These are phyloP conservation scores for Populus hybrid DNA, from an alignment of 441 rosid species.

Conservation along the genomic window DNA sequence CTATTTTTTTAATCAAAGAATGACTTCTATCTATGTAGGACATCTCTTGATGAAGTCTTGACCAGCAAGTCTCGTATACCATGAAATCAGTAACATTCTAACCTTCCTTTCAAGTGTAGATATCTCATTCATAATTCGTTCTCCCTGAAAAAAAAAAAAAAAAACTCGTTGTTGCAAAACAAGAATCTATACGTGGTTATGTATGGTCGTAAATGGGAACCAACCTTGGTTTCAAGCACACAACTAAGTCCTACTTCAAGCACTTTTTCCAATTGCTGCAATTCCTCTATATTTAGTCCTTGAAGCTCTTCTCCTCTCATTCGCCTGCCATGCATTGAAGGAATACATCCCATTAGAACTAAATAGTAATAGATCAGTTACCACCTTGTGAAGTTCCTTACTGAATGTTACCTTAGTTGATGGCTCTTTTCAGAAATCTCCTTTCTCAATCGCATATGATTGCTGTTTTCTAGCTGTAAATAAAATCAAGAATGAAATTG, in stretches of 20 bases:
- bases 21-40: background rate
- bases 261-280: slow-evolving; percentile 47
- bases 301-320: slow-evolving; percentile 64
- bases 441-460: slow-evolving; percentile 39
- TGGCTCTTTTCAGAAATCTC: slow-evolving; percentile 49
- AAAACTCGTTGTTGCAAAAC: background rate
- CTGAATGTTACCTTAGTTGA: slow-evolving; percentile 36
- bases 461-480: slow-evolving; percentile 45
- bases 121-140: slow-evolving; percentile 42
- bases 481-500: background rate
- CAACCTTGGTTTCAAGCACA: slow-evolving; percentile 46
- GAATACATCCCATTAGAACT: background rate
- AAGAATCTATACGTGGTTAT: background rate
- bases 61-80: background rate
- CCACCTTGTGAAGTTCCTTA: background rate
- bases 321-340: slow-evolving; percentile 32
- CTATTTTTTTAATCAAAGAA: too few relatives aligned
- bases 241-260: slow-evolving; percentile 50
- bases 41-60: background rate
- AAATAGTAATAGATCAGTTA: background rate
- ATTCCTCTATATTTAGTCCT: slow-evolving; percentile 46
- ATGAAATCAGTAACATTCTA: background rate
- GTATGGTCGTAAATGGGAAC: background rate
- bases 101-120: slow-evolving; percentile 48
- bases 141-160: background rate